Percentiles rank a stretch among this genome's conserved stretches.
phyloP scores from a whole-genome alignment of 106 monocot genomes.

The Agapanthus africanus region DNA sequence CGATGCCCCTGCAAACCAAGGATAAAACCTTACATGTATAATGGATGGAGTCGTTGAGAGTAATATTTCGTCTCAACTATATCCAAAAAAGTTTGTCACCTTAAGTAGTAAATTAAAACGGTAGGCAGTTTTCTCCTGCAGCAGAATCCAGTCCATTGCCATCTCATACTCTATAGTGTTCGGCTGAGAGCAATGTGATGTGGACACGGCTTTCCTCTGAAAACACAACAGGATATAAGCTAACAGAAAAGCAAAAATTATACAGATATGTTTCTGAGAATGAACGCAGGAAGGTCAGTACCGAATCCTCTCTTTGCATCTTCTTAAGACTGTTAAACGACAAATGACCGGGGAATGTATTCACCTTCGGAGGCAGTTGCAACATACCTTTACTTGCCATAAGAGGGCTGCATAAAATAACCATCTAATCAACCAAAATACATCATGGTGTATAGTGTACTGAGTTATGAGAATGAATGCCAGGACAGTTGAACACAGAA shows the following conservation, averaged over 20 bases:
- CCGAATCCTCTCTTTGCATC: not conserved
- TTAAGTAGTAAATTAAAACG: slow-evolving; percentile 39
- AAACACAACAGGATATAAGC: not conserved
- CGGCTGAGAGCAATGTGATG: slow-evolving; percentile 85
- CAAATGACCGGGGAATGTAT: not conserved
- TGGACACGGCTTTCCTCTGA: slow-evolving; percentile 75
- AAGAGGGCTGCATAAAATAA: slow-evolving; percentile 1
- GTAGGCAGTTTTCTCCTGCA: slow-evolving; percentile 26
- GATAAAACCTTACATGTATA: not conserved
- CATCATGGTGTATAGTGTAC: no score
- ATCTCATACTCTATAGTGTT: slow-evolving; percentile 92
- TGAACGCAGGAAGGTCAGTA: not conserved
- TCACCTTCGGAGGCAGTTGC: not conserved
- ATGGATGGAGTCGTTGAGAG: not conserved
- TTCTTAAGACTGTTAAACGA: not conserved
- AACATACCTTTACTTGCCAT: slow-evolving; percentile 8
- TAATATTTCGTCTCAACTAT: not conserved
- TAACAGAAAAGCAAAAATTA: not conserved
- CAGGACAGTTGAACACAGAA: no score
- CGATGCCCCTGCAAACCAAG: slow-evolving; percentile 1
- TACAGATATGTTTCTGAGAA: no score
- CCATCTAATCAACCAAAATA: not conserved
- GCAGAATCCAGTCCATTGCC: slow-evolving; percentile 73
- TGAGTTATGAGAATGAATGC: no score
- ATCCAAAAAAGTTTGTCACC: slow-evolving; percentile 21